These are phyloP conservation scores for Penicillium crystallinum DNA, from an alignment of 495 filamentous ascomycete genomes.

Conservation along the genomic window DNA sequence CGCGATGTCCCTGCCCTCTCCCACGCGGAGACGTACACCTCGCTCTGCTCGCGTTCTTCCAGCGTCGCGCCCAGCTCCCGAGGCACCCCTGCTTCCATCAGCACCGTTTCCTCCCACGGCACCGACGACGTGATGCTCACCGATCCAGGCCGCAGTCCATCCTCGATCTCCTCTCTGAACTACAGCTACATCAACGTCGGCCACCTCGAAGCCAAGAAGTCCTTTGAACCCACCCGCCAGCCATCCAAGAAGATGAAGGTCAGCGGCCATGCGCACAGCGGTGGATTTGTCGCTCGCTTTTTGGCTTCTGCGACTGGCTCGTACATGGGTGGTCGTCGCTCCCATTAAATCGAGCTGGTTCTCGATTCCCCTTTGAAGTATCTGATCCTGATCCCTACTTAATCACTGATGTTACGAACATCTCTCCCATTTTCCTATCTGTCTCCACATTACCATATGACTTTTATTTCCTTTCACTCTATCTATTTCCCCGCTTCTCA, in stretches of 20 bases:
- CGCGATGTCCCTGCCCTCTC: conserved; percentile 45
- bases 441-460: background rate
- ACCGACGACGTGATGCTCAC: conserved; percentile 34
- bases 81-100: conserved; percentile 39
- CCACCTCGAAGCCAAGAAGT: conserved; percentile 21
- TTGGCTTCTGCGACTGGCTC: conserved; percentile 40
- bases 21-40: conserved; percentile 40
- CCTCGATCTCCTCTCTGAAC: conserved; percentile 22
- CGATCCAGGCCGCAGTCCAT: conserved; percentile 32
- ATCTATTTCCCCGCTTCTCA: conserved; percentile 11
- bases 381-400: conserved; percentile 1
- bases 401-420: background rate
- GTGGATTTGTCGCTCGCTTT: conserved; percentile 42
- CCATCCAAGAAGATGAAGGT: conserved; percentile 43
- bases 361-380: background rate
- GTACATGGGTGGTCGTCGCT: conserved; percentile 39
- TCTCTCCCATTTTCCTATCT: background rate
- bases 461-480: background rate
- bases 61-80: conserved; percentile 40
- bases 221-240: conserved; percentile 26
- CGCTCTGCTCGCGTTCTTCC: conserved; percentile 47
- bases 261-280: conserved; percentile 18
- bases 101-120: conserved; percentile 36
- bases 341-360: conserved; percentile 29
- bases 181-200: conserved; percentile 34